Conservation (phyloP, 2,329 filamentous ascomycete genomes). For the Endoconidiophora laricicola region DNA sequence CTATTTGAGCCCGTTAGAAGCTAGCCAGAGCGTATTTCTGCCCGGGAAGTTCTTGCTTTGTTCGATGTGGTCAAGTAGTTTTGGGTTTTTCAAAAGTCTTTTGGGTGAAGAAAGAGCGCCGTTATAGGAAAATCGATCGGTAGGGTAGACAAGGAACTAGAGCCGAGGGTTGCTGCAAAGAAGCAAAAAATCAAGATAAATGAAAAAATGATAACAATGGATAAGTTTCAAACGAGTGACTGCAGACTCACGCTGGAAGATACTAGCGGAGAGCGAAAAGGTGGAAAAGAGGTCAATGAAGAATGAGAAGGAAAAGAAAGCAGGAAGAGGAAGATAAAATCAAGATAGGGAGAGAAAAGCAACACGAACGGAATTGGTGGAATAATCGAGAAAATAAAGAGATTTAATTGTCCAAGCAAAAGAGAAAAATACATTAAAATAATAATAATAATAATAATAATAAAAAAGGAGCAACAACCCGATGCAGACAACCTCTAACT, state of each 20-base stretch:
- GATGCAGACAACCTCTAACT: neutral
- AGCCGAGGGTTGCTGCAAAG: neutral
- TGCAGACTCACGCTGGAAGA: slow-evolving; percentile 4
- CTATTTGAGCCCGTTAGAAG: too few species aligned
- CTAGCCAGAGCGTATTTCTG: too few species aligned
- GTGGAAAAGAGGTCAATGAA: neutral
- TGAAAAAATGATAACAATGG: slow-evolving; percentile 1
- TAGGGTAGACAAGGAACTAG: neutral
- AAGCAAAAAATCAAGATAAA: neutral
- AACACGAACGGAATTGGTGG: neutral
- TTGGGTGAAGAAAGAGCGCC: too few species aligned
- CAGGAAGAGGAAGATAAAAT: neutral
- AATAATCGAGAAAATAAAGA: neutral
- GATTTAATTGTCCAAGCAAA: neutral
- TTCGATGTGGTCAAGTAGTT: too few species aligned
- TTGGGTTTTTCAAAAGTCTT: too few species aligned
- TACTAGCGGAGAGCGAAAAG: neutral
- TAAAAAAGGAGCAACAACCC: neutral
- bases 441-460: neutral
- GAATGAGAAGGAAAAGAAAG: neutral
- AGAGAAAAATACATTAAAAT: neutral
- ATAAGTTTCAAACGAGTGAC: slow-evolving; percentile 11
- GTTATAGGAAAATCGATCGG: neutral
- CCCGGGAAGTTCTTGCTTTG: too few species aligned
- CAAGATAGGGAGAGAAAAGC: neutral